A percentile compares a stretch with the other conserved stretches of the same genome.
Conservation (phyloP, 495 filamentous ascomycete genomes). For the Neurospora sp. region DNA sequence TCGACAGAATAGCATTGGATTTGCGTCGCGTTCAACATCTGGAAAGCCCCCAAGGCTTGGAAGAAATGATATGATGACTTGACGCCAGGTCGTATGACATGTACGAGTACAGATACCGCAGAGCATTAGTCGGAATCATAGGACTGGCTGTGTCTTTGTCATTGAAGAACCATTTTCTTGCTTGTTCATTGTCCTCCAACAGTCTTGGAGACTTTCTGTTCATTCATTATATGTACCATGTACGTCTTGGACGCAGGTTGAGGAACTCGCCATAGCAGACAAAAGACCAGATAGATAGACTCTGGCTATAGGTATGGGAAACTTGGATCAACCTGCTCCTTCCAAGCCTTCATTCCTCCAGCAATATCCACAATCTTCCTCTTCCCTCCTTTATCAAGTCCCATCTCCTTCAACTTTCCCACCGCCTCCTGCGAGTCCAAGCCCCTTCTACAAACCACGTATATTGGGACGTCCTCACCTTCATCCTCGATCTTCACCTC, state of each 20-base stretch:
- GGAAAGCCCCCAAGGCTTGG: background rate
- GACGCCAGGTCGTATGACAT: background rate
- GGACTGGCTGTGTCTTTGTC: background rate
- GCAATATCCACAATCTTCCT: slow-evolving; percentile 65
- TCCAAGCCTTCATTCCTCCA: slow-evolving; percentile 81
- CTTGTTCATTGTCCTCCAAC: background rate
- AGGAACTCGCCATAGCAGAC: background rate
- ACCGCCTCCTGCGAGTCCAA: slow-evolving; percentile 83
- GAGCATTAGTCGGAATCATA: background rate
- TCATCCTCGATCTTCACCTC: background rate
- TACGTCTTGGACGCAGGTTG: background rate
- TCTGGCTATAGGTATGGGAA: slow-evolving; percentile 56
- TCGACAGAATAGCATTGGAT: background rate
- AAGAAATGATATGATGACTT: background rate
- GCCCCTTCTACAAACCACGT: slow-evolving; percentile 75
- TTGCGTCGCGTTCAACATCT: background rate
- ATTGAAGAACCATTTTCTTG: background rate
- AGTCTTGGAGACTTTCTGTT: background rate
- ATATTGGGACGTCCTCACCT: slow-evolving; percentile 38
- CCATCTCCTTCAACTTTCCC: slow-evolving; percentile 56
- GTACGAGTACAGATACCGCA: background rate
- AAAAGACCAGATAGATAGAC: slow-evolving; percentile 16
- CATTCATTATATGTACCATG: background rate
- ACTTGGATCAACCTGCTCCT: slow-evolving; percentile 56
- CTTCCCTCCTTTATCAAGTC: slow-evolving; percentile 44